phyloP scores from a whole-genome alignment of 2,329 filamentous ascomycete genomes.

The Xylariaceae sp. region DNA sequence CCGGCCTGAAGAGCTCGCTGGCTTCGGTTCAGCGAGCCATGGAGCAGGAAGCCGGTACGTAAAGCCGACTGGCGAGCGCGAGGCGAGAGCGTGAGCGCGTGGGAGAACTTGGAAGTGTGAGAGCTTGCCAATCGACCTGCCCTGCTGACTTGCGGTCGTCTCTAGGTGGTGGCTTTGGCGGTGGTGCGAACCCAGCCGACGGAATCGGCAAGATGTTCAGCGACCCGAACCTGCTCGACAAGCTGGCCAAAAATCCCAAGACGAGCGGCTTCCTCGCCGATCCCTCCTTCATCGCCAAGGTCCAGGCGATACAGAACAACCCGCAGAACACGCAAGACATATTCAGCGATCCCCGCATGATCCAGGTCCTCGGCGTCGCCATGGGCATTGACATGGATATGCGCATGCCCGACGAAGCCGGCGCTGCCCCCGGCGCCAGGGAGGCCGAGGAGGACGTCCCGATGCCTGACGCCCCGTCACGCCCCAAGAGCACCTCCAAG shows the following conservation, averaged over 20 bases:
- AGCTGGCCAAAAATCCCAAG: slow-evolving; percentile 92
- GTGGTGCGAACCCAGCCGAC: slow-evolving; percentile 57
- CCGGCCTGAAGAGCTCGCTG: slow-evolving; percentile 83
- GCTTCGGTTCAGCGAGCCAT: slow-evolving; percentile 83
- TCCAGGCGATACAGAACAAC: slow-evolving; percentile 74
- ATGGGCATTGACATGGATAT: slow-evolving; percentile 91
- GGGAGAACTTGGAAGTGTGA: too few relatives aligned
- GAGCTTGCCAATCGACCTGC: too few relatives aligned
- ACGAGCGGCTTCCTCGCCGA: slow-evolving; percentile 76
- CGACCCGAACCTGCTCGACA: slow-evolving; percentile 82
- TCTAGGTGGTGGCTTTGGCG: slow-evolving; percentile 32
- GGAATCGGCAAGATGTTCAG: slow-evolving; percentile 91
- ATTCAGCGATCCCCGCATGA: slow-evolving; percentile 83
- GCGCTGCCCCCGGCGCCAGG: slow-evolving; percentile 20
- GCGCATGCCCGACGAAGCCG: slow-evolving; percentile 28
- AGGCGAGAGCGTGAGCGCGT: too few relatives aligned
- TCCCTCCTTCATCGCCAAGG: slow-evolving; percentile 79
- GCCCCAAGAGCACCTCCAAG: slow-evolving; percentile 43
- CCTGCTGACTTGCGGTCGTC: slow-evolving; percentile 5
- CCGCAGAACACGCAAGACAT: slow-evolving; percentile 70
- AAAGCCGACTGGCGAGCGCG: background rate
- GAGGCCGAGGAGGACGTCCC: slow-evolving; percentile 64
- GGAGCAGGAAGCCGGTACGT: slow-evolving; percentile 55
- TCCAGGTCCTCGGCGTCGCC: slow-evolving; percentile 88
- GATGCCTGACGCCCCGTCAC: slow-evolving; percentile 61